phyloP scores from a whole-genome alignment of 2,329 filamentous ascomycete species.

The Capronia coronata region DNA sequence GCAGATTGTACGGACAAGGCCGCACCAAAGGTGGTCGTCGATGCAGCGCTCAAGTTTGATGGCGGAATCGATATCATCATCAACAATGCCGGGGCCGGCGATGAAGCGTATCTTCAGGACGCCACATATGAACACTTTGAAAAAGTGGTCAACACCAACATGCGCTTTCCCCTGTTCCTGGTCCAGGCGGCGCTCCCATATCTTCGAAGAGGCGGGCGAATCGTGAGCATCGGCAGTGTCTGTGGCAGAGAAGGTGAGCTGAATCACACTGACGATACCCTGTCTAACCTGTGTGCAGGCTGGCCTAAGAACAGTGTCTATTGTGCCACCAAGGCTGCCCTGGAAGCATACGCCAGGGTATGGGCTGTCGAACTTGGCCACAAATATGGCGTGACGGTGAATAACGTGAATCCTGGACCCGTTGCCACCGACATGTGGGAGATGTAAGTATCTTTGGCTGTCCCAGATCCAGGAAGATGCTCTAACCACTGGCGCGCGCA shows the following conservation, averaged over 20 bases:
- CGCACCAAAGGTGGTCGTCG: neutral
- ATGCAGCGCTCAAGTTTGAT: neutral
- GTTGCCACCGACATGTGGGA: conserved; percentile 58
- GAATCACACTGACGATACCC: neutral
- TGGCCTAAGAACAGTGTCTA: conserved; percentile 54
- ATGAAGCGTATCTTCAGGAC: neutral
- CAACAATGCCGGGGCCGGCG: conserved; percentile 7
- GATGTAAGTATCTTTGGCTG: too few relatives aligned
- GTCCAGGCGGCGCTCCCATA: conserved; percentile 23
- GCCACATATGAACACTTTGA: conserved; percentile 4
- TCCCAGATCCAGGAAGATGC: too few relatives aligned
- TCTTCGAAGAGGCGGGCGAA: conserved; percentile 14
- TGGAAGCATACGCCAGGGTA: conserved; percentile 66
- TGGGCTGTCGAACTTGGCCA: conserved; percentile 64
- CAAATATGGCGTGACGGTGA: conserved; percentile 56
- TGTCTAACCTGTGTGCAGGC: neutral
- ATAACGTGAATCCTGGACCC: conserved; percentile 58
- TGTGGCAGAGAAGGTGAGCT: conserved; percentile 3
- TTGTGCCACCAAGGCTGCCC: conserved; percentile 65
- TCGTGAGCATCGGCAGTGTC: conserved; percentile 27
- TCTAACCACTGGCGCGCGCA: neutral
- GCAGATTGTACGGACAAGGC: conserved; percentile 33
- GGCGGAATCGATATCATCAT: conserved; percentile 10
- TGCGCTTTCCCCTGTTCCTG: conserved; percentile 18
- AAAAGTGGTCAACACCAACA: neutral